These are phyloP conservation scores for Torulaspora quercuum DNA, from an alignment of 805 yeast genomes.

Conservation along the genomic window DNA sequence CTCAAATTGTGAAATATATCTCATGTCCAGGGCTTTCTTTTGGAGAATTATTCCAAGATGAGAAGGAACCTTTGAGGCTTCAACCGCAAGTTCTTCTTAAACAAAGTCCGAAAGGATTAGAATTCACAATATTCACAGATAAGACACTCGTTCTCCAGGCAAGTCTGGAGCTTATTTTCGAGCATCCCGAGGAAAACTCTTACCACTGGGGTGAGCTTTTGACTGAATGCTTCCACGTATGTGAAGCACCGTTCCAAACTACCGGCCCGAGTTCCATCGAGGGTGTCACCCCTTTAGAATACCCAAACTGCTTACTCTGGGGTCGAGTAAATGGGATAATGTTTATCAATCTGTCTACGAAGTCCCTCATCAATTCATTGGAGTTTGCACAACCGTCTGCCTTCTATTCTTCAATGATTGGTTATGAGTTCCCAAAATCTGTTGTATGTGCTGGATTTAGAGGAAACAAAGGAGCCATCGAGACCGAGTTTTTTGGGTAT, in stretches of 20 bases:
- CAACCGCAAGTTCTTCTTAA: slow-evolving; percentile 3
- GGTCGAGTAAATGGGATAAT: slow-evolving; percentile 1
- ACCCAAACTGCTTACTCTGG: slow-evolving; percentile 1
- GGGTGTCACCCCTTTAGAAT: slow-evolving; percentile 1
- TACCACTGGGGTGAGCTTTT: slow-evolving; percentile 10
- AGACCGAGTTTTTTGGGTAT: slow-evolving; percentile 11
- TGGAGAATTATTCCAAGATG: not conserved
- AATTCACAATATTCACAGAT: slow-evolving; percentile 9
- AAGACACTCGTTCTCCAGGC: slow-evolving; percentile 6
- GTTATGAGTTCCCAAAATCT: slow-evolving; percentile 8
- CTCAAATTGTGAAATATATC: slow-evolving; percentile 6
- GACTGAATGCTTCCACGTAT: not conserved
- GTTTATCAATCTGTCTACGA: slow-evolving; percentile 4
- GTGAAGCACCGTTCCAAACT: no score
- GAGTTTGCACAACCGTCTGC: slow-evolving; percentile 5
- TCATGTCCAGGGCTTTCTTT: slow-evolving; percentile 4
- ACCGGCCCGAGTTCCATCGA: not conserved
- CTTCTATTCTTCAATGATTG: slow-evolving; percentile 12
- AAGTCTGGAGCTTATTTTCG: slow-evolving; percentile 8
- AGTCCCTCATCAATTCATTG: not conserved
- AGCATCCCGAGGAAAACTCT: slow-evolving; percentile 12
- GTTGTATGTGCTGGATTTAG: slow-evolving; percentile 16
- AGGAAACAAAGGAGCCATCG: slow-evolving; percentile 16
- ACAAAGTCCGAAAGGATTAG: slow-evolving; percentile 8
- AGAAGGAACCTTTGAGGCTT: not conserved